Evolutionary conservation across 495 filamentous ascomycete species (phyloP).

Genomic region (Trichocladium uniseriatum): DNA sequence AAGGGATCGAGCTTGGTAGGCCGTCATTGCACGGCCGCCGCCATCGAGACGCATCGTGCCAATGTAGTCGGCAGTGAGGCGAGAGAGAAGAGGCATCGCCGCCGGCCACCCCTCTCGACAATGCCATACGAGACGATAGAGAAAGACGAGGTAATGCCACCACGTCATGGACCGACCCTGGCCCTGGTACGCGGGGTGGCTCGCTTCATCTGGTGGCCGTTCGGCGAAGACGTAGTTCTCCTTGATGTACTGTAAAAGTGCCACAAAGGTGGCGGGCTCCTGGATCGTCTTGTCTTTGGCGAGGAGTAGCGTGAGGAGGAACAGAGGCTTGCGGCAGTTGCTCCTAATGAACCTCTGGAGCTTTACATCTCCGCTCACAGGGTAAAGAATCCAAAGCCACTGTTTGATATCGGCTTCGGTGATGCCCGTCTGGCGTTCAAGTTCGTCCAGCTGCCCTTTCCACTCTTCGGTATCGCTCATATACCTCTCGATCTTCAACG

Average conservation of each 20-base stretch:
- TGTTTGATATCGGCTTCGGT: constrained; percentile 23
- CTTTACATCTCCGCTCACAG: constrained; percentile 23
- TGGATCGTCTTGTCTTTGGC: constrained; percentile 24
- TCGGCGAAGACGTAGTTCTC: constrained; percentile 22
- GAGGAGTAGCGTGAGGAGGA: constrained; percentile 29
- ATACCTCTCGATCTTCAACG: constrained; percentile 3
- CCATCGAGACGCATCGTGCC: constrained; percentile 15
- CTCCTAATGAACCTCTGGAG: constrained; percentile 28
- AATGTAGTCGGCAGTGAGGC: constrained; percentile 29
- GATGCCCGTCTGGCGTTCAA: constrained; percentile 19
- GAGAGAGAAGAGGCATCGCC: constrained; percentile 26
- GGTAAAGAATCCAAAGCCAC: constrained; percentile 38
- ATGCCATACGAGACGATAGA: constrained; percentile 27
- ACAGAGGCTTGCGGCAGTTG: constrained; percentile 29
- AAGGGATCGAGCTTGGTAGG: constrained; percentile 16
- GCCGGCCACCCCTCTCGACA: constrained; percentile 27
- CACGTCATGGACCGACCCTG: constrained; percentile 18
- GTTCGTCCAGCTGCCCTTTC: constrained; percentile 18
- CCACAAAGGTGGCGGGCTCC: constrained; percentile 18
- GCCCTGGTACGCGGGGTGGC: background rate
- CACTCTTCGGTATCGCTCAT: constrained; percentile 22
- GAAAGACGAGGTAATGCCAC: constrained; percentile 24
- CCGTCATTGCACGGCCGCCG: background rate
- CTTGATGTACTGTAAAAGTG: constrained; percentile 26
- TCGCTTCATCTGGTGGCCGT: constrained; percentile 9